phyloP scores from a whole-genome alignment of 176 grass and related monocot genomes.

The Pontederia paniculata region DNA sequence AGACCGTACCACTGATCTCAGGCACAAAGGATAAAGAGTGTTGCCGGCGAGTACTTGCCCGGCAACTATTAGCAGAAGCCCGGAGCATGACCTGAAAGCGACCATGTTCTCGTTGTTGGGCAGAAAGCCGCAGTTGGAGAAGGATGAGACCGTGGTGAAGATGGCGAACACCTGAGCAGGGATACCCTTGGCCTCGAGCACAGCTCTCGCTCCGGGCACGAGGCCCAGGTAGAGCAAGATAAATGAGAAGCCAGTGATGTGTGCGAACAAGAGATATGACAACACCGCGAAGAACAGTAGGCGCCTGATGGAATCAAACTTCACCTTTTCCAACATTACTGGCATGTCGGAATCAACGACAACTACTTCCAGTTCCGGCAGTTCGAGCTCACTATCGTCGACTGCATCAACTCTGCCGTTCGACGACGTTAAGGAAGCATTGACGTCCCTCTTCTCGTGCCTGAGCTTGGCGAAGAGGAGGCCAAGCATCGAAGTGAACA shows the following conservation, averaged over 20 bases:
- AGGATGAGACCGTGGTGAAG: constrained; percentile 57
- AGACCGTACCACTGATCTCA: constrained; percentile 27
- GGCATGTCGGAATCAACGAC: not conserved
- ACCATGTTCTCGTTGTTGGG: constrained; percentile 67
- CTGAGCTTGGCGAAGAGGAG: constrained; percentile 24
- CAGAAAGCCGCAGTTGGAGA: constrained; percentile 65
- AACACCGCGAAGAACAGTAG: constrained; percentile 30
- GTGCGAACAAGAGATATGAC: constrained; percentile 34
- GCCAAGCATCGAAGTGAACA: constrained; percentile 57
- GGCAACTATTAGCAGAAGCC: constrained; percentile 47
- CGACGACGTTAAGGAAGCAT: not conserved
- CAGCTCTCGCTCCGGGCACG: constrained; percentile 13
- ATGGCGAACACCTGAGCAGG: constrained; percentile 37
- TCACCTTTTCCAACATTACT: not conserved
- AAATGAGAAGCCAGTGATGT: constrained; percentile 35
- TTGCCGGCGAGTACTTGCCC: constrained; percentile 52
- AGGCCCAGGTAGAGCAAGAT: constrained; percentile 36
- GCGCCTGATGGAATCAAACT: constrained; percentile 8
- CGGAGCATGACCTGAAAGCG: constrained; percentile 42
- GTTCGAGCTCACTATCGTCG: not conserved
- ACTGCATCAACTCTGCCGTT: not conserved
- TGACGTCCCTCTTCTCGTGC: constrained; percentile 1
- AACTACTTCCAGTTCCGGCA: constrained; percentile 25
- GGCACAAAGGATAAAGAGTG: constrained; percentile 51
- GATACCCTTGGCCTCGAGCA: constrained; percentile 46